phyloP scores from a whole-genome alignment of 352 stramenopile species.

The Pythium rhizo-oryzae region DNA sequence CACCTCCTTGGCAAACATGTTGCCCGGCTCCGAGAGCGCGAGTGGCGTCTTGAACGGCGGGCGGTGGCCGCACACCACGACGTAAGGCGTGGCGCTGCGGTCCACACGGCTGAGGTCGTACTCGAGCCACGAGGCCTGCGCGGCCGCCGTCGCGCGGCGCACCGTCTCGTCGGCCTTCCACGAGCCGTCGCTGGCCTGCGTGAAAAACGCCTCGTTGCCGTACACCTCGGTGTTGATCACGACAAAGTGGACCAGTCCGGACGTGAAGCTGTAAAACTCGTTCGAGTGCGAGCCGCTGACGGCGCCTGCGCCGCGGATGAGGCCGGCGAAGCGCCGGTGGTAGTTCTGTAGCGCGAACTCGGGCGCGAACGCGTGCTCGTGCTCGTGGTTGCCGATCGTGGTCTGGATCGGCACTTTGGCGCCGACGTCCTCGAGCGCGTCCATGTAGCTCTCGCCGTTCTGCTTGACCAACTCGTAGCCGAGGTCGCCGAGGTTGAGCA shows the following conservation, averaged over 20 bases:
- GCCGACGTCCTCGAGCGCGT: slow-evolving; percentile 62
- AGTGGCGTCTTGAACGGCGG: slow-evolving; percentile 72
- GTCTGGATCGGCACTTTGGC: slow-evolving; percentile 69
- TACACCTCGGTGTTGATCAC: slow-evolving; percentile 85
- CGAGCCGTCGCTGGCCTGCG: slow-evolving; percentile 44
- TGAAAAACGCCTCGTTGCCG: slow-evolving; percentile 59
- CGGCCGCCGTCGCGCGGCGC: slow-evolving; percentile 28
- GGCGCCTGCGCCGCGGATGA: slow-evolving; percentile 51
- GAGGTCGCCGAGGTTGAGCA: slow-evolving; percentile 79
- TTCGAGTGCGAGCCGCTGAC: slow-evolving; percentile 66
- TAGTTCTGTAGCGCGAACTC: slow-evolving; percentile 76
- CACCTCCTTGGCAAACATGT: slow-evolving; percentile 69
- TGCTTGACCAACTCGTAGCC: slow-evolving; percentile 65
- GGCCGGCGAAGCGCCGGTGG: slow-evolving; percentile 58
- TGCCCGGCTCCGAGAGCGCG: slow-evolving; percentile 38
- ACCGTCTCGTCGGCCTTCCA: slow-evolving; percentile 58
- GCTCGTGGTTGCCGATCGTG: slow-evolving; percentile 82
- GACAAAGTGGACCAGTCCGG: slow-evolving; percentile 67
- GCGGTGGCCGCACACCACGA: slow-evolving; percentile 76
- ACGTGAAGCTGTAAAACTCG: slow-evolving; percentile 80
- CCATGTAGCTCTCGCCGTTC: slow-evolving; percentile 81
- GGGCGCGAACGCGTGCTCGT: slow-evolving; percentile 57
- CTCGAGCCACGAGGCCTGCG: slow-evolving; percentile 63
- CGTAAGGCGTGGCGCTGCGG: slow-evolving; percentile 57
- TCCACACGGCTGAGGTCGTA: slow-evolving; percentile 75